Conservation (phyloP, 306 rosid species). For the Urtica urens region DNA sequence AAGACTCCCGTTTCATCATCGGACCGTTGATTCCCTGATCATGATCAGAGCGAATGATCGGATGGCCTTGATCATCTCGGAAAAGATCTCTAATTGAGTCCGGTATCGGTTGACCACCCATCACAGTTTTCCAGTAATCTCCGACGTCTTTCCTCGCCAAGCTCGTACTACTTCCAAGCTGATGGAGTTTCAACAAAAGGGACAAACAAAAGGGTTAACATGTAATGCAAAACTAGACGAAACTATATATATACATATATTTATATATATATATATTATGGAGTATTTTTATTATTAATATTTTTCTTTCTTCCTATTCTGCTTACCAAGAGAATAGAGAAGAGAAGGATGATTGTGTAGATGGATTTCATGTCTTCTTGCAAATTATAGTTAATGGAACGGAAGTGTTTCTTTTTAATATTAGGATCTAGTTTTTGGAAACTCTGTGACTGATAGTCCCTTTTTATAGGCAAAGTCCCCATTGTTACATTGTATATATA, state of each 20-base stretch:
- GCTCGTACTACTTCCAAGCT: conserved; percentile 28
- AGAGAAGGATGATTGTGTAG: conserved; percentile 25
- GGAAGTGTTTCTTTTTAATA: conserved; percentile 11
- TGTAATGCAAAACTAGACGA: too few relatives aligned
- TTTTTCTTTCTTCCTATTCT: not conserved
- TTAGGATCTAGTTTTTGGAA: conserved; percentile 17
- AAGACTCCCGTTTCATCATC: conserved; percentile 10
- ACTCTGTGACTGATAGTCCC: conserved; percentile 16
- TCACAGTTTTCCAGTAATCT: conserved; percentile 49
- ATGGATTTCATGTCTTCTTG: conserved; percentile 33
- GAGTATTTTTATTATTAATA: too few relatives aligned
- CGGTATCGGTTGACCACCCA: conserved; percentile 58
- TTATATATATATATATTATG: too few relatives aligned
- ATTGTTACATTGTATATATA: not conserved
- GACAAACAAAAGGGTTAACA: too few relatives aligned
- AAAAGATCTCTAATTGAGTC: conserved; percentile 42
- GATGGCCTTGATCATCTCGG: conserved; percentile 16
- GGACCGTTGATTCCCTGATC: conserved; percentile 4
- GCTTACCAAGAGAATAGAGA: conserved; percentile 47
- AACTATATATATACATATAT: too few relatives aligned
- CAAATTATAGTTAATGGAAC: not conserved
- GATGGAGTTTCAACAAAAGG: too few relatives aligned
- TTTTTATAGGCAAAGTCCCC: conserved; percentile 27
- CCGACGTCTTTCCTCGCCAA: conserved; percentile 43
- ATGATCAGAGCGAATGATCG: too few relatives aligned